phyloP scores from a whole-genome alignment of 352 stramenopile genomes.

The Aphanomyces invadans region DNA sequence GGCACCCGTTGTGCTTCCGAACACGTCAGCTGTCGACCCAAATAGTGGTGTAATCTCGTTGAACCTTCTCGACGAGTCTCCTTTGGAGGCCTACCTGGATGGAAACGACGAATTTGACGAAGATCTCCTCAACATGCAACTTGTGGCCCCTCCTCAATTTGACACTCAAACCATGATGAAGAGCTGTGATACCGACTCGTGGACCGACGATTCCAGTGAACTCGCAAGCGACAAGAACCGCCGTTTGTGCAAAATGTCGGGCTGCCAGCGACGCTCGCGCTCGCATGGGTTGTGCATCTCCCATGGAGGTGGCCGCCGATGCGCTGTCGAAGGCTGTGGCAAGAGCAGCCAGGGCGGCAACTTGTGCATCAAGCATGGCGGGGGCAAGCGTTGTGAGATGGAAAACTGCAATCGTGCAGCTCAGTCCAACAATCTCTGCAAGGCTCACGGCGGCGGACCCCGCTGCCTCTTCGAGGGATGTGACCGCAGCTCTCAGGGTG shows the following conservation, averaged over 20 bases:
- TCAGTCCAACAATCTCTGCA: conserved; percentile 82
- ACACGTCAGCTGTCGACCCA: not conserved
- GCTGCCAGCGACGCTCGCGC: conserved; percentile 81
- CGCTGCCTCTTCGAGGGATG: conserved; percentile 67
- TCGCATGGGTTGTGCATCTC: conserved; percentile 82
- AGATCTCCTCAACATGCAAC: conserved; percentile 8
- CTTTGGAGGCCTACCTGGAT: not conserved
- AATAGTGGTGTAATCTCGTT: conserved; percentile 4
- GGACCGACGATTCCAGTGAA: conserved; percentile 53
- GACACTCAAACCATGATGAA: conserved; percentile 30
- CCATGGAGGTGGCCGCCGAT: conserved; percentile 71
- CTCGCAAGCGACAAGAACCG: conserved; percentile 34
- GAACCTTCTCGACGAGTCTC: conserved; percentile 16
- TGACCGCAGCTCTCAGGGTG: conserved; percentile 63
- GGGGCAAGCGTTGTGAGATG: conserved; percentile 70
- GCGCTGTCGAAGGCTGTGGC: conserved; percentile 64
- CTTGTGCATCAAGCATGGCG: conserved; percentile 80
- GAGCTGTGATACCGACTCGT: conserved; percentile 33
- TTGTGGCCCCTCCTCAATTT: not conserved
- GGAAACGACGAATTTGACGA: not conserved
- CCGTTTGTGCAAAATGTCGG: conserved; percentile 54
- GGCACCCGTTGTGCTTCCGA: not conserved
- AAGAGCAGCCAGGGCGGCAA: conserved; percentile 76
- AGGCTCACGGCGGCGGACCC: conserved; percentile 73
- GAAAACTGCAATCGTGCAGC: conserved; percentile 71